These are phyloP conservation scores for Candida yuanshanica DNA, from an alignment of 805 yeast species.

Conservation along the genomic window DNA sequence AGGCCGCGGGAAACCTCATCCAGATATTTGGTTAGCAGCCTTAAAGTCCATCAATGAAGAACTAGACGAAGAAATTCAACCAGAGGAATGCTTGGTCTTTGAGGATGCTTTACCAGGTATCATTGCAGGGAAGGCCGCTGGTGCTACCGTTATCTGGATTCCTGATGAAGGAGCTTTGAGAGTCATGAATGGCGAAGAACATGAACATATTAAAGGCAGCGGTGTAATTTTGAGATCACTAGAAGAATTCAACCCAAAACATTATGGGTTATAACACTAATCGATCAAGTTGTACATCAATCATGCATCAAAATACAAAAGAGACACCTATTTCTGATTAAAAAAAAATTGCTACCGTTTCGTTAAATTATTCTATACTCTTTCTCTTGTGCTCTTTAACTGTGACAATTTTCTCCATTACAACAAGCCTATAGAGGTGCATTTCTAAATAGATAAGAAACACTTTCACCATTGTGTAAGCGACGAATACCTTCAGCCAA, in stretches of 20 bases:
- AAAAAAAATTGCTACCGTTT: too few species aligned
- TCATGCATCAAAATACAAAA: not conserved
- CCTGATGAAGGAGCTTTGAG: conserved; percentile 74
- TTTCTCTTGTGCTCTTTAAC: not conserved
- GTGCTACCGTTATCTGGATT: conserved; percentile 87
- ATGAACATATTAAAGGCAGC: conserved; percentile 43
- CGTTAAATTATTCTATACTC: not conserved
- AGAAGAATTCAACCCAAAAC: conserved; percentile 43
- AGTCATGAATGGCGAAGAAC: conserved; percentile 45
- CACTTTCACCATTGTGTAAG: conserved; percentile 82
- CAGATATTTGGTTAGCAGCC: conserved; percentile 89
- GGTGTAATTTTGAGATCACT: conserved; percentile 55
- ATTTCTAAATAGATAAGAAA: conserved; percentile 69
- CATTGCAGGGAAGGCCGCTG: conserved; percentile 74
- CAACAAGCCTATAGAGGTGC: conserved; percentile 38
- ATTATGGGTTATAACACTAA: conserved; percentile 36
- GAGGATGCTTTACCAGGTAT: conserved; percentile 97
- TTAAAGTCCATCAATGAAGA: conserved; percentile 64
- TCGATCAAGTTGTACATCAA: not conserved
- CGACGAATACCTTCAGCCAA: conserved; percentile 81
- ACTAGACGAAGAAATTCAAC: conserved; percentile 39
- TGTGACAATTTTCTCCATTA: not conserved
- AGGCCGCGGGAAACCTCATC: conserved; percentile 91
- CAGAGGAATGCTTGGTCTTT: conserved; percentile 81
- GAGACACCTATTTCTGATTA: not conserved